Base-by-base conservation (phyloP, 306 rosid genomes). In the Gastrolobium villosum region DNA sequence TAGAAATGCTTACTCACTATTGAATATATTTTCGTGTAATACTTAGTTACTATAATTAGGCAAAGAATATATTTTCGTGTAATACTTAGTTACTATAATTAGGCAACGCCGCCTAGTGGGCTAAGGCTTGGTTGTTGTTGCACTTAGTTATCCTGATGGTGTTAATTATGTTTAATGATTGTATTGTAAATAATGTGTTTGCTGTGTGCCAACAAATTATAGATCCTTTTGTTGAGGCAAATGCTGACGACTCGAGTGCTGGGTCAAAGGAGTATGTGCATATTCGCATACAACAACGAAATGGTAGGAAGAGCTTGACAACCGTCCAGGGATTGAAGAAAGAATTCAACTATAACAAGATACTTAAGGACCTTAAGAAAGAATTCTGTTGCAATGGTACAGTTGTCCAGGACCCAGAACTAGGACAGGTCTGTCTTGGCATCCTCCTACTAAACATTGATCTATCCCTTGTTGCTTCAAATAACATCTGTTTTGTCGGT, bases 151-250 rank as follows among this genome's bases (percentile, higher is more conserved):
- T 13, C 34, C 13, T 34, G 2, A 54, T 34, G 62, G n/a, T 11
- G 63, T n/a, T 3, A 15, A 9, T 68, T 10, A 2, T n/a, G 37
- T n/a, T 46, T 50, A 4, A 60, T 7, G 49, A 46, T 45, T 70
- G 53, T 4, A 36, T 20, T 62, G 41, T 64, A 13, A 67, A 39
- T 52, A 6, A 5, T 26, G 5, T 70, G 14, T 30, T 36, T 44
- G 4, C 1, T 28, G 9, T 67, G 15, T 10, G 26, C 10, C 45
- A 14, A 48, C 26, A 13, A 70, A 9, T 13, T 65, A 28, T 64
- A 89, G 94, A 89, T 82, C 94, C 94, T 52, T 89, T 89, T 87
- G 91, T 91, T 35, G 93, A 89, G 83, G 93, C 91, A 87, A 74
- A 74, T 74, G 70, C 59, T 74, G 70, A 75, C 5, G 79, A 74